These are phyloP conservation scores for Talaromyces sp. DNA, from an alignment of 2,329 filamentous ascomycete genomes.

Conservation along the genomic window DNA sequence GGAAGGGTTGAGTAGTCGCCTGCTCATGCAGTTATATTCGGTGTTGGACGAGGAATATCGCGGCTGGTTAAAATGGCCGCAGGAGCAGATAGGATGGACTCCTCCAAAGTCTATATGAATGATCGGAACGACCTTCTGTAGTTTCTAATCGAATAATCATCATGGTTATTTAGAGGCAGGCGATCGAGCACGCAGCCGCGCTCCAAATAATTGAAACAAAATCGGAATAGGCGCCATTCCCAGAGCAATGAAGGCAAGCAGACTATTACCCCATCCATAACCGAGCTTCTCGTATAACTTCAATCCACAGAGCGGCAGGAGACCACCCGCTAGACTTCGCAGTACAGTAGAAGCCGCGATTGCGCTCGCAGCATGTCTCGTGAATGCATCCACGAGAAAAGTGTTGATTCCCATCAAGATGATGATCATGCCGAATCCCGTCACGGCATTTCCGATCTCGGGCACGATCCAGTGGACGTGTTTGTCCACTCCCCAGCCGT, in stretches of 20 bases:
- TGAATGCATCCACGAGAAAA: background rate
- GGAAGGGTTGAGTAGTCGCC: conserved; percentile 23
- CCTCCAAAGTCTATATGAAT: background rate
- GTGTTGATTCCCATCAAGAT: background rate
- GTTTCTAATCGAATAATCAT: background rate
- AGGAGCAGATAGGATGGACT: conserved; percentile 26
- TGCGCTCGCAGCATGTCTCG: background rate
- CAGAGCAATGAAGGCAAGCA: background rate
- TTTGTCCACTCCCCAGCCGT: background rate
- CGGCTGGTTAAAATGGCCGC: conserved; percentile 25
- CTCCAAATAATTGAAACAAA: background rate
- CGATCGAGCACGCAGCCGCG: background rate
- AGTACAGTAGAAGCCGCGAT: background rate
- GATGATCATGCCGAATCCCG: background rate
- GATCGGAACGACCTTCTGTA: background rate
- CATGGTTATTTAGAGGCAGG: background rate
- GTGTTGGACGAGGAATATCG: conserved; percentile 23
- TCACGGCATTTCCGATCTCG: background rate
- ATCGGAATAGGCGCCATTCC: background rate
- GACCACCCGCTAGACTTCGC: background rate
- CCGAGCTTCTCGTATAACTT: background rate
- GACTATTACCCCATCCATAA: background rate
- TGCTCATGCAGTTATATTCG: conserved; percentile 23
- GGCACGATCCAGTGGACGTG: background rate
- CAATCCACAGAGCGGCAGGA: background rate